These are phyloP conservation scores for Monosporascus sp. DNA, from an alignment of 2,329 filamentous ascomycete genomes.

Conservation along the genomic window DNA sequence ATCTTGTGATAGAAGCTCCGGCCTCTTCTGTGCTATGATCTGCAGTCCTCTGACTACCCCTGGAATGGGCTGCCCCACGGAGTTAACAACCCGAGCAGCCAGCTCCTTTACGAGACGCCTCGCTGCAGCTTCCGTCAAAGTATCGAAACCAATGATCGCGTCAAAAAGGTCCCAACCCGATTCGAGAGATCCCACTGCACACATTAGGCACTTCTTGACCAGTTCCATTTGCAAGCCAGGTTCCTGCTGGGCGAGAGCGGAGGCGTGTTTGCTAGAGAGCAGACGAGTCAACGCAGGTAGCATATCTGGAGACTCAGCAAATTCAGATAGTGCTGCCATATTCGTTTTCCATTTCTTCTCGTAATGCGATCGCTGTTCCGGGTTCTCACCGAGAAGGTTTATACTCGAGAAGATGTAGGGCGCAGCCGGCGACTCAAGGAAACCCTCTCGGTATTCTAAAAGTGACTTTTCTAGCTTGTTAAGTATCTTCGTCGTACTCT, in stretches of 20 bases:
- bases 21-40: conserved; percentile 39
- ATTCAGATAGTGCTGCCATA: conserved; percentile 34
- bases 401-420: conserved; percentile 62
- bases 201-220: conserved; percentile 32
- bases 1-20: conserved; percentile 39
- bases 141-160: conserved; percentile 38
- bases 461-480: conserved; percentile 45
- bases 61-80: conserved; percentile 16
- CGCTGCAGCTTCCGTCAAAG: conserved; percentile 31
- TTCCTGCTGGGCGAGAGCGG: conserved; percentile 32
- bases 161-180: conserved; percentile 42
- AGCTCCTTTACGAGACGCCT: conserved; percentile 30
- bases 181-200: conserved; percentile 27
- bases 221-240: conserved; percentile 43
- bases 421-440: conserved; percentile 66
- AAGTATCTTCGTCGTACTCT: conserved; percentile 30
- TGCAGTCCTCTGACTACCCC: conserved; percentile 41
- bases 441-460: conserved; percentile 46
- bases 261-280: conserved; percentile 39
- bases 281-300: conserved; percentile 37
- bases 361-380: conserved; percentile 32
- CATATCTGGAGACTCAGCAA: conserved; percentile 22
- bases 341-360: conserved; percentile 40
- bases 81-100: conserved; percentile 12
- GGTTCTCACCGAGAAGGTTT: conserved; percentile 45